Evolutionary conservation across 2,329 filamentous ascomycete species (phyloP).

Genomic region (Drechslerella coelobrocha): DNA sequence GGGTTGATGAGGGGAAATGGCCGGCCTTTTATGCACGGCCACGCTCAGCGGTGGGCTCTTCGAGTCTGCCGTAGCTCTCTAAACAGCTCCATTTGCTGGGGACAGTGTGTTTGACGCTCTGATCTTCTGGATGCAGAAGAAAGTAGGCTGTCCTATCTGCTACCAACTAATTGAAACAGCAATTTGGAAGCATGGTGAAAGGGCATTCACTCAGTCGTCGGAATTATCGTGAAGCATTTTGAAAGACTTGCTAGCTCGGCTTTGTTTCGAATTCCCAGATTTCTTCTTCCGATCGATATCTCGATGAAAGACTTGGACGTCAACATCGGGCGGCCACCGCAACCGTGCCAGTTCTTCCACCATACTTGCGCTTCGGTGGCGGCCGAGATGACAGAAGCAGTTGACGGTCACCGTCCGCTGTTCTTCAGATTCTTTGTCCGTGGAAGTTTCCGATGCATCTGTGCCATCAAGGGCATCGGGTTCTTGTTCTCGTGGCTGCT

Average conservation of each 20-base stretch:
- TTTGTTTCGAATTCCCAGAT: conserved; percentile 6
- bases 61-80: too few species aligned
- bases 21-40: too few species aligned
- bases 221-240: conserved; percentile 20
- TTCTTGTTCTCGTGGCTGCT: conserved; percentile 4
- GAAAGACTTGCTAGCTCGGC: conserved; percentile 20
- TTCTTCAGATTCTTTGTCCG: conserved; percentile 5
- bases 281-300: conserved; percentile 39
- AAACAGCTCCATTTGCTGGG: too few species aligned
- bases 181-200: background rate
- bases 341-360: conserved; percentile 37
- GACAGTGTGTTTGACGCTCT: too few species aligned
- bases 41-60: too few species aligned
- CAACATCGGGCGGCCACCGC: conserved; percentile 29
- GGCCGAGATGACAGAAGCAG: conserved; percentile 44
- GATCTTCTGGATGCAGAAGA: too few species aligned
- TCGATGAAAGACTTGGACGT: conserved; percentile 33
- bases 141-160: too few species aligned
- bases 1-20: too few species aligned
- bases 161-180: too few species aligned
- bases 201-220: conserved; percentile 6
- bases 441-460: background rate
- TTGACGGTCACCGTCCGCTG: conserved; percentile 25
- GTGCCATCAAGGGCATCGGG: background rate
- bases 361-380: conserved; percentile 45